Base-by-base conservation (phyloP, 2,329 filamentous ascomycete species). In the Microascus cirrosus region DNA sequence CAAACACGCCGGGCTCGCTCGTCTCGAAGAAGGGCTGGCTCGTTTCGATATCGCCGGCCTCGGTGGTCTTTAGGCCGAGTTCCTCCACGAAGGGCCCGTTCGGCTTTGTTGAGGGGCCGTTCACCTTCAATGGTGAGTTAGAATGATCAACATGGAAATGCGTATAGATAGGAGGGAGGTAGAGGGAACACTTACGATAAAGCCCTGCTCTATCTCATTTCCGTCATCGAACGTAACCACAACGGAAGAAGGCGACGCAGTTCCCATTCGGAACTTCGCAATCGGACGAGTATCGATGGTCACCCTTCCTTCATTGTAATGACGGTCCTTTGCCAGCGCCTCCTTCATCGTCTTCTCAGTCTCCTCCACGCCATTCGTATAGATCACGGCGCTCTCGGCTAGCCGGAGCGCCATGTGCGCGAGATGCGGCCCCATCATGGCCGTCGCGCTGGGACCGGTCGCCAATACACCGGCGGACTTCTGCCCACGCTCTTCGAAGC, bases 401-500 rank as follows among this genome's bases (percentile, higher is more conserved):
- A 83, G 69, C 2, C 72, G 71, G 1, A 64, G 66, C 1, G 75
- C 76, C 70, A 77, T 75, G 50, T 72, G 70, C 0, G 72, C 68
- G 11, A 79, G 59, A 59, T 76, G 73, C 0, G 70, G 60, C 7
- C 74, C 68, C 54, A 71, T 65, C 11, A 66, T 61, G 0, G 68
- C 52, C 8, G 62, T 63, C 4, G 65, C 66, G 15, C 71, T 53
- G 52, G 69, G 61, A 1, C 70, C 74, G 12, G 70, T 68, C 1
- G 74, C 76, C 2, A 83, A 70, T 3, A 82, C 63, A 1, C 78
- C 79, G 0, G 72, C 73, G 0, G 75, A 75, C 0, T 68, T 63
- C 2, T 67, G 65, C 1, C 77, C 79, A 15, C 76, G 72, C 55
- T 84, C 78, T 61, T 85, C 82, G 64, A 74, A 84, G 4, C 82